phyloP scores from a whole-genome alignment of 352 stramenopile species.

The Hyaloperonospora arabidopsidis region DNA sequence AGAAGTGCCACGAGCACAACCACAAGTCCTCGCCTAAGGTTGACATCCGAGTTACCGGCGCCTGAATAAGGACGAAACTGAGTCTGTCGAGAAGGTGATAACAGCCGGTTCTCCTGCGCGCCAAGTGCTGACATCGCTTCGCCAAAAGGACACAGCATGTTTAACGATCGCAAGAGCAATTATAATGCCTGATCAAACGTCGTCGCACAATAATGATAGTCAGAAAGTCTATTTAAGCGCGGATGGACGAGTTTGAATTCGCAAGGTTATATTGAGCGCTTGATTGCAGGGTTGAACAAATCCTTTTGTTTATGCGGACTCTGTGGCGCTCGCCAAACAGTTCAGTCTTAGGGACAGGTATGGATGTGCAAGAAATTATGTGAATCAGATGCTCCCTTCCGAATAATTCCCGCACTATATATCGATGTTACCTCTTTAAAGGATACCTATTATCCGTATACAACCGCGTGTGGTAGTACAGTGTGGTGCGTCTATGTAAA shows the following conservation, averaged over 20 bases:
- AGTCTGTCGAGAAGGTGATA: neutral
- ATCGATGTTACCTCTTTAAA: no score
- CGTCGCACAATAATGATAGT: neutral
- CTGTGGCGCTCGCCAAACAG: neutral
- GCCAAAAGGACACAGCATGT: neutral
- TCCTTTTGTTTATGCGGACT: neutral
- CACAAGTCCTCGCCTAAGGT: neutral
- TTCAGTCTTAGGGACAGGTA: no score
- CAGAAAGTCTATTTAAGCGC: neutral
- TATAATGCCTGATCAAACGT: neutral
- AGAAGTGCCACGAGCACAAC: neutral
- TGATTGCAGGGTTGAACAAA: neutral
- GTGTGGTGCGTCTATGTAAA: no score
- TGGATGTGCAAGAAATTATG: no score
- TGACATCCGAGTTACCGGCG: neutral
- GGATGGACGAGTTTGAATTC: neutral
- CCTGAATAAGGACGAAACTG: neutral
- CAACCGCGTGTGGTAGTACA: no score
- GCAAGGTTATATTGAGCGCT: neutral
- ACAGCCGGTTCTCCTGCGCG: neutral
- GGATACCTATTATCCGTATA: no score
- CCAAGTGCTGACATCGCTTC: neutral
- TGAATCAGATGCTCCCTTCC: no score
- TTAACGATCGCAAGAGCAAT: neutral
- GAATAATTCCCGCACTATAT: no score